A percentile compares a stretch with the other conserved stretches of the same genome.
phyloP scores from a whole-genome alignment of 805 yeast genomes.

The Wickerhamomyces pijperi region DNA sequence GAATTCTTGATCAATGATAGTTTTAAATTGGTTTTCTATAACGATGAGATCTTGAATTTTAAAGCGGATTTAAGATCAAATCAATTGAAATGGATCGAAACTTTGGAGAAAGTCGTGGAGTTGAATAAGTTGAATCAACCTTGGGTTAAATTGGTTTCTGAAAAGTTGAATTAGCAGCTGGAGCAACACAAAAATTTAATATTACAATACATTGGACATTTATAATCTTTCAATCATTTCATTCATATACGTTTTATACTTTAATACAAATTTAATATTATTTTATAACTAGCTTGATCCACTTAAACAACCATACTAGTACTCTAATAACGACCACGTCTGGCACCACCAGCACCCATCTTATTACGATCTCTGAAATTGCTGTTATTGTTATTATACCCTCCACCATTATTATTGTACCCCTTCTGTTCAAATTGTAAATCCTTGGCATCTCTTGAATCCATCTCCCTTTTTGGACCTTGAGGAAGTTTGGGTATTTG shows the following conservation, averaged over 20 bases:
- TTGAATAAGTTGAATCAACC: constrained; percentile 48
- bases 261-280: no score
- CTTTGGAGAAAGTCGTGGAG: constrained; percentile 44
- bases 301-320: no score
- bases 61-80: constrained; percentile 66
- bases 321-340: not conserved
- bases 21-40: constrained; percentile 62
- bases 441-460: constrained; percentile 11
- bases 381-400: constrained; percentile 1
- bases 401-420: not conserved
- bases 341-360: not conserved
- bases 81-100: constrained; percentile 53
- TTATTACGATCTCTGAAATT: constrained; percentile 15
- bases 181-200: not conserved
- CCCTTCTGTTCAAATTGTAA: constrained; percentile 11
- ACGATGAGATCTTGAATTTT: constrained; percentile 75
- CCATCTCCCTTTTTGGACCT: constrained; percentile 1
- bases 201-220: no score
- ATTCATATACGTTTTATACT: no score
- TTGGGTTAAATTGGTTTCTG: constrained; percentile 41
- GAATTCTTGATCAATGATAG: constrained; percentile 59
- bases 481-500: constrained; percentile 4
- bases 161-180: constrained; percentile 4
- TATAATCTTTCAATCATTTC: no score
- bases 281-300: no score